Base-by-base conservation (phyloP, 2,329 filamentous ascomycete genomes). In the Claviceps fusiformis region DNA sequence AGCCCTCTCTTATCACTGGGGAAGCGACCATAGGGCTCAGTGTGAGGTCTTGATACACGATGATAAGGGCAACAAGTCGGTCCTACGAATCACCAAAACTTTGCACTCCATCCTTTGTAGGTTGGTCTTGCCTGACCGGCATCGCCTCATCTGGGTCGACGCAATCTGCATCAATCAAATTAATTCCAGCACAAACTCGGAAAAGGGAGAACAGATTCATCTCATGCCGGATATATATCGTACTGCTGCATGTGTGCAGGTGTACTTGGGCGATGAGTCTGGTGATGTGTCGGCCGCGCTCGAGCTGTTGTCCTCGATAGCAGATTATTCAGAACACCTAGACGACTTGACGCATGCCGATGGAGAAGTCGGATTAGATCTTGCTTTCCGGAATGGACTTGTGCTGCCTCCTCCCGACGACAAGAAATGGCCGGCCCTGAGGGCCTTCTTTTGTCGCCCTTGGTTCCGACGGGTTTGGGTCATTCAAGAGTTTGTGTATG, bases 131-230 rank as follows among this genome's bases (percentile, higher is more conserved):
- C 27, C 54, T 2, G 56, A 56, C 41, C 24, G 33, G 35, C 33
- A 45, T 33, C 54, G 54, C n/a, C 19, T 54, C 13, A 48, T 59
- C n/a, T 59, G 58, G 58, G 56, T 52, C 48, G 58, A 59, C 13
- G 58, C 58, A n/a, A 55, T 58, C 37, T 58, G 58, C 58, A 59
- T 58, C 52, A 57, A 59, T 48, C 58, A 59, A 29, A 54, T 56
- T 17, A 45, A 52, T n/a, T 49, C 39, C 24, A 46, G 33, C 24
- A 46, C 46, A 35, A 58, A 58, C 37, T 29, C 35, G n/a, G 56
- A 58, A 50, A 58, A 58, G 52, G 52, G 54, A n/a, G 54, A 54
- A 35, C 52, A 58, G 43, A 58, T 58, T 46, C 44, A 57, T 17
- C 43, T 59, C 11, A 58, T 58, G 58, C 56, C 56, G 17, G 56